Evolutionary conservation across 371 early-diverging fungal species (phyloP), one percentile per base, ranked within the genome.

Genomic region (Apophysomyces elegans): DNA sequence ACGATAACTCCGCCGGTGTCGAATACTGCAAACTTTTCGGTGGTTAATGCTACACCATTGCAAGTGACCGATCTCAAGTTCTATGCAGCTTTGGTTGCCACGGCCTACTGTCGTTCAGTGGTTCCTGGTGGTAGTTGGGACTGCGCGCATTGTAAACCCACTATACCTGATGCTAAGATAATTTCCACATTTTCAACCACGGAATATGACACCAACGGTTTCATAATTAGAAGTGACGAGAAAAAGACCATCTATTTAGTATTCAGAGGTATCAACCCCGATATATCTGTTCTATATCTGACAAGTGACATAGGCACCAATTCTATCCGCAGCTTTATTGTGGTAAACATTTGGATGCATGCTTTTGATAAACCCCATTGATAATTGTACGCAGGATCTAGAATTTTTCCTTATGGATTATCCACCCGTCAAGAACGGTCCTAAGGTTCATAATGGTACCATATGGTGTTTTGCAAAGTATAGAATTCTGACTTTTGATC

Each of bases 271-370:
- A 8, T 5, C 6, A 13, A 45, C 6, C 1, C n/a, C n/a, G 5
- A 7, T 4, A 21, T 21, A 50, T 50, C 9, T 5, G 21, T 21
- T 21, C 21, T 18, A 50, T 5, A 21, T 32, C 35, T 50, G 16
- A 50, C 21, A 2, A n/a, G 7, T 8, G 16, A 11, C 41, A 21
- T 21, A 50, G 54, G 54, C 21, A 50, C 54, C 5, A 63, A 46
- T 50, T 71, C 71, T 36, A 57, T 71, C 61, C 61, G 64, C 36
- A 71, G 61, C 47, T 56, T 45, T 37, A 39, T 71, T 39, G 67
- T 67, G 0, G 72, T 68, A 63, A 50, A 64, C 59, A 18, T 12
- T 35, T 18, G 16, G 21, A 9, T 50, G 6, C 6, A 5, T 26
- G 21, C 21, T 7, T 11, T 9, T 50, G 21, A 21, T 18, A 4